Conservation (phyloP, 2,329 filamentous ascomycete species). For the Ophiostoma tasmaniense region DNA sequence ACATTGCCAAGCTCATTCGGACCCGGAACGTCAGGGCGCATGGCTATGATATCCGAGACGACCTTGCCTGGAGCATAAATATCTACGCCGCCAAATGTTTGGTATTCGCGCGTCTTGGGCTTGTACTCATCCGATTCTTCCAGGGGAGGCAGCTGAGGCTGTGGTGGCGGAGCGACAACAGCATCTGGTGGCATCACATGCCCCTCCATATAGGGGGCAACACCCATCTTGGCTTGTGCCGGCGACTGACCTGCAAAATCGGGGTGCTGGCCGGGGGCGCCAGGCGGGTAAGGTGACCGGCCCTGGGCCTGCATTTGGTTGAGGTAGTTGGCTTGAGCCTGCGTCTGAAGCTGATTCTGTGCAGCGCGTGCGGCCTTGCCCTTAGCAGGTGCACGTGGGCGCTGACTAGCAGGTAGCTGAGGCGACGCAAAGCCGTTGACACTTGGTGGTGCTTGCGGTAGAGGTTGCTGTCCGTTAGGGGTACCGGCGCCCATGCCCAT, state of each 20-base stretch:
- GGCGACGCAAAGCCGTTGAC: slow-evolving; percentile 39
- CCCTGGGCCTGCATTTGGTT: slow-evolving; percentile 6
- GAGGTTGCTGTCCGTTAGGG: slow-evolving; percentile 34
- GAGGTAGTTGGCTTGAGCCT: slow-evolving; percentile 1
- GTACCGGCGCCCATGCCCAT: slow-evolving; percentile 25
- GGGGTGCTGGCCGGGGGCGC: slow-evolving; percentile 21
- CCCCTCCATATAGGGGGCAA: slow-evolving; percentile 24
- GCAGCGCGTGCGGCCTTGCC: slow-evolving; percentile 7
- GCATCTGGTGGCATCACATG: slow-evolving; percentile 23
- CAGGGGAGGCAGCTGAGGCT: slow-evolving; percentile 30
- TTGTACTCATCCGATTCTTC: slow-evolving; percentile 45
- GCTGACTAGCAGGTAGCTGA: not conserved
- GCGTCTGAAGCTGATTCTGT: not conserved
- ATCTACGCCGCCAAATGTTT: slow-evolving; percentile 64
- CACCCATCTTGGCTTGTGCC: slow-evolving; percentile 34
- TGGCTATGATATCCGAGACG: slow-evolving; percentile 56
- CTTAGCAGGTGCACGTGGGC: slow-evolving; percentile 7
- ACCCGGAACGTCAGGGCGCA: slow-evolving; percentile 66
- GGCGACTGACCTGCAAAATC: slow-evolving; percentile 40
- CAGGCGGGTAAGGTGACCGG: not conserved
- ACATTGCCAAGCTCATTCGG: slow-evolving; percentile 76
- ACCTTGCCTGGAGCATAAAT: slow-evolving; percentile 55
- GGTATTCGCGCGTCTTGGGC: slow-evolving; percentile 46
- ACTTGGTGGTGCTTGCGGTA: slow-evolving; percentile 27
- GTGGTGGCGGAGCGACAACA: not conserved